Percentiles rank a stretch among this genome's conserved stretches.
These are phyloP conservation scores for Neurospora discreta DNA, from an alignment of 495 filamentous ascomycete species.

Conservation along the genomic window DNA sequence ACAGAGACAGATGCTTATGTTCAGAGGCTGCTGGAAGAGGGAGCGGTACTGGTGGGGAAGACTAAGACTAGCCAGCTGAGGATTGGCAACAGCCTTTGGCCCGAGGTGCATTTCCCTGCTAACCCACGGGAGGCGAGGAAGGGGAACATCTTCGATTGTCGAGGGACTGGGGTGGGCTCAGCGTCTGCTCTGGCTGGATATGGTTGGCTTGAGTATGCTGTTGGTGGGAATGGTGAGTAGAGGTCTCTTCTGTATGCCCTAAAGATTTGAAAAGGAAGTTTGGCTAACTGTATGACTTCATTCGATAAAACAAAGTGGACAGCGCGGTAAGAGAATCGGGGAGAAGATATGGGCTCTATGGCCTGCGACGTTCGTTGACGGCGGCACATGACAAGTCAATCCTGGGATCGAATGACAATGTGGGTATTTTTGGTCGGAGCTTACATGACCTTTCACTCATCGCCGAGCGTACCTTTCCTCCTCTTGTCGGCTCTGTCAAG, in stretches of 20 bases:
- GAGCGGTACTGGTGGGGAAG: constrained; percentile 40
- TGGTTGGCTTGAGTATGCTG: not conserved
- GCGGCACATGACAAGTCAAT: not conserved
- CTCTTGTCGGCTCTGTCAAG: not conserved
- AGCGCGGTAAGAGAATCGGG: not conserved
- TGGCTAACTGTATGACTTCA: not conserved
- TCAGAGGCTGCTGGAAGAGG: constrained; percentile 29
- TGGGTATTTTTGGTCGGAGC: not conserved
- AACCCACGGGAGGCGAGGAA: constrained; percentile 40
- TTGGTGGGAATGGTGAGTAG: not conserved
- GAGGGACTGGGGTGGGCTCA: not conserved
- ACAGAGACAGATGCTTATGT: constrained; percentile 25
- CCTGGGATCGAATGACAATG: not conserved
- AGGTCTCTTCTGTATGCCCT: no score
- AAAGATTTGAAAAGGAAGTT: no score
- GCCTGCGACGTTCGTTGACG: not conserved
- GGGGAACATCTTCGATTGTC: constrained; percentile 9
- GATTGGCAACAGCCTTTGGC: constrained; percentile 3
- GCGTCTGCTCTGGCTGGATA: not conserved
- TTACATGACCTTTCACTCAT: not conserved
- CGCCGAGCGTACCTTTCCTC: not conserved
- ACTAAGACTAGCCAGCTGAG: constrained; percentile 38
- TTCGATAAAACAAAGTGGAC: not conserved
- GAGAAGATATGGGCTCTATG: not conserved
- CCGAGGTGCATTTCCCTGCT: constrained; percentile 28